Evolutionary conservation across 371 early-diverging fungal genomes (phyloP), one percentile per base, ranked within the genome.

Genomic region (Rhizopus delemar): DNA sequence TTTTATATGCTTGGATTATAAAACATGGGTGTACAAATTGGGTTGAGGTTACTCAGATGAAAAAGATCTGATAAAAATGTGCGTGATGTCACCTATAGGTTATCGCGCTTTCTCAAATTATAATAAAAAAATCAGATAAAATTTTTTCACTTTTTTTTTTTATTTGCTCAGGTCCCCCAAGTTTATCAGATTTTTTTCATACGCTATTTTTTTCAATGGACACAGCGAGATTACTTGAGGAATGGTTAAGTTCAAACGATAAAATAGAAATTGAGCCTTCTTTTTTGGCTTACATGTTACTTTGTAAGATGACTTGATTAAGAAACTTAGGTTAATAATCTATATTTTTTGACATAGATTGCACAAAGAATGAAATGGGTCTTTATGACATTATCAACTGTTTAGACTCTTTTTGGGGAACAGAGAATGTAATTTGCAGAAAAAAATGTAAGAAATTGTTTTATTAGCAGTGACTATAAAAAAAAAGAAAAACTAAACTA

Each of bases 191-290:
- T 57, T 57, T 57, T 57, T 57, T 57, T 39, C 34, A 34, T 32
- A 29, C 31, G 31, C 9, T 11, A 31, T 11, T 49, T 49, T 32
- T 31, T 49, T 55, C 22, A 8, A 64, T 64, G 65, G 56, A 64
- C 16, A 64, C 57, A 41, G 16, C 53, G 6, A 56, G 56, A 41
- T 51, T 53, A 49, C 43, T 66, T 33, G 45, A 38, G 8, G 58
- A 66, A 43, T 73, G 73, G 73, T 60, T 73, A 31, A 22, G 45
- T 32, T 73, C 73, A 43, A 45, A 16, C 16, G 66, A 66, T 16
- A 63, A 60, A 46, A 33, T 46, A 11, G 64, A 66, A 57, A 61
- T 73, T 13, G 63, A 69, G 6, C 70, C 73, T 57, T 69, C 73
- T 5, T 59, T 73, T 31, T 46, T 73, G 36, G 73, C 73, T 15